These are phyloP conservation scores for Aureobasidium sp. DNA, from an alignment of 2,329 filamentous ascomycete genomes.

Conservation along the genomic window DNA sequence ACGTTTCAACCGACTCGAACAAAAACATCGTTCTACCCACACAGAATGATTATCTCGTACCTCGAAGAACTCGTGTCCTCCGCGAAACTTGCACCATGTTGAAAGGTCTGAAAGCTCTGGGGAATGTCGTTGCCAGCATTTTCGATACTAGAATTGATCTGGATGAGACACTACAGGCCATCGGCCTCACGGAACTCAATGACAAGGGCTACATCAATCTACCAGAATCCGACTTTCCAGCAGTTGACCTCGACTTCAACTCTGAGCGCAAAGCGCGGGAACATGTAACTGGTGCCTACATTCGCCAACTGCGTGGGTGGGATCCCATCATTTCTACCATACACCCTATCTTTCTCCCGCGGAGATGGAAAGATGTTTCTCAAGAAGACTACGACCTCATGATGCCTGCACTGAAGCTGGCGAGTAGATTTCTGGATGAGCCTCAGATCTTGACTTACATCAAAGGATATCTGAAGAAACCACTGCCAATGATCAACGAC, in stretches of 20 bases:
- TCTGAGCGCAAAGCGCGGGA: neutral
- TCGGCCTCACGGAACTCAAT: neutral
- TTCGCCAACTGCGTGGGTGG: neutral
- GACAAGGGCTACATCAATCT: neutral
- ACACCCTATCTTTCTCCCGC: neutral
- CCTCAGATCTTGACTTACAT: neutral
- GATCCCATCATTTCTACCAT: neutral
- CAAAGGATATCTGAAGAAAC: neutral
- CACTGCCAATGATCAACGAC: neutral
- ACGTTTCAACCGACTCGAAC: neutral
- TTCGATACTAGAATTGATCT: neutral
- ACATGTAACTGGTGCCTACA: neutral
- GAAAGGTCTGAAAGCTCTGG: neutral
- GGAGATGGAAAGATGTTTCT: neutral
- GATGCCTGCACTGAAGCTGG: neutral
- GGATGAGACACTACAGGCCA: neutral
- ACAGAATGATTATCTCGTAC: neutral
- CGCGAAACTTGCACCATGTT: neutral
- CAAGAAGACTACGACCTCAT: neutral
- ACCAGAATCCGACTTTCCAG: neutral
- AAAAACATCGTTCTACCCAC: neutral
- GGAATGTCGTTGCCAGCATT: neutral
- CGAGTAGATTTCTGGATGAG: neutral
- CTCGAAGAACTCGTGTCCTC: neutral
- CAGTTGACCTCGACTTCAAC: neutral